Evolutionary conservation across 176 grass and related monocot genomes (phyloP), one percentile per base, ranked within the genome.

Genomic region (Poa pratensis): DNA sequence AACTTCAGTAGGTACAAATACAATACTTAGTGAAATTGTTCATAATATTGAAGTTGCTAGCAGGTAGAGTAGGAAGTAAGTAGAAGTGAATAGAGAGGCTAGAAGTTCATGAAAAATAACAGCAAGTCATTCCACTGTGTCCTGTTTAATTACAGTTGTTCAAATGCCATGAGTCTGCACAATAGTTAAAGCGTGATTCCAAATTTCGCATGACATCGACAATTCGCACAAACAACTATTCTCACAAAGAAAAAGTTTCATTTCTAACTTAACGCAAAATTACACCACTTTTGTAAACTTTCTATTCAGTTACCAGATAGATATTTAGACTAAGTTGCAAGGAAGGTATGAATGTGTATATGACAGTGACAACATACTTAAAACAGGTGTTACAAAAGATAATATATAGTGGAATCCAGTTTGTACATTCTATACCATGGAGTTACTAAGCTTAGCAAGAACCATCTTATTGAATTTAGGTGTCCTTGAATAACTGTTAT

Each of bases 401-500:
- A 43, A 2, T 35, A n/a, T n/a, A n/a, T 4, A 2, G 1, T 4
- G 3, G 34, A 4, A 45, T 45, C 9, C 43, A 45, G 3, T 2
- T 45, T 45, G n/a, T 60, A 78, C 4, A 46, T 1, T 28, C 22
- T 6, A 60, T 60, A 9, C 54, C 34, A 78, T 78, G 53, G 15
- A 40, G 2, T 57, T 77, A 12, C 2, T 54, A 55, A 57, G 27
- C 4, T 7, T 20, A 77, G 30, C 19, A 37, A 37, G 54, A 14
- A 39, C 32, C 12, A 59, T 5, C 51, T 78, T 26, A 50, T 35
- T 15, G 24, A 43, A n/a, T 18, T 14, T 74, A 72, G 37, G 6
- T n/a, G 40, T 65, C 58, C 23, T 34, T 12, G 4, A 34, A 39
- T 76, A 87, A 76, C 19, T 50, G 19, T 48, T 69, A 19, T 77